Evolutionary conservation across 495 filamentous ascomycete species (phyloP), one percentile per base, ranked within the genome.

Genomic region (Lasiosphaeria ovina): DNA sequence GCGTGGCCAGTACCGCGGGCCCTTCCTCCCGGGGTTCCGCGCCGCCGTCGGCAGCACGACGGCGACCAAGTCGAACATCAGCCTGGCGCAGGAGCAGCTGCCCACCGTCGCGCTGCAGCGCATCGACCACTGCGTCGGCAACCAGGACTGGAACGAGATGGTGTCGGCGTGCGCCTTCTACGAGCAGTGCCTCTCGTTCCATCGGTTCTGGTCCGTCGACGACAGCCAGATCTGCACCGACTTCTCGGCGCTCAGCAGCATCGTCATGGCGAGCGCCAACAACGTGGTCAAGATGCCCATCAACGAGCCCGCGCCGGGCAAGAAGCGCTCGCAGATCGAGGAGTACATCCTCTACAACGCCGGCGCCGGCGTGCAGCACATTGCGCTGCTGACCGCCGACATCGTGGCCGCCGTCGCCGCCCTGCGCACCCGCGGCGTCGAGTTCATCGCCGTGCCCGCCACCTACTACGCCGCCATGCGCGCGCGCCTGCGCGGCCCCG

Each of bases 101-200:
- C 91, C 92, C 0, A 57, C 71, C 16, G 80, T 96, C n/a, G 67
- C 76, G 3, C 78, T 96, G 31, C 80, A 81, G 56, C 81, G 81
- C 59, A 89, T 97, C 70, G 92, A 96, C 76, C 92, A 97, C 75
- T 96, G 92, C 72, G 92, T 96, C 61, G 92, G 92, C 49, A 97
- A 97, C 73, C 92, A 96, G 74, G 85, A 88, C 74, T 96, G 93
- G 92, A 80, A 86, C 71, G 83, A 89, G 72, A 93, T 97, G 90
- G 87, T 88, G 33, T 80, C 82, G 38, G 85, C 88, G 35, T 96
- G 93, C 75, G 87, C 86, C 60, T 95, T 91, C 74, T 97, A 97
- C 76, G 92, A 96, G 74, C 82, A 85, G 54, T 87, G 85, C 54
- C 87, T 97, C n/a, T 86, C 87, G 42, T 96, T 96, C 84, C 91